phyloP scores from a whole-genome alignment of 106 monocot species.

The Alisma plantagoaquatica region DNA sequence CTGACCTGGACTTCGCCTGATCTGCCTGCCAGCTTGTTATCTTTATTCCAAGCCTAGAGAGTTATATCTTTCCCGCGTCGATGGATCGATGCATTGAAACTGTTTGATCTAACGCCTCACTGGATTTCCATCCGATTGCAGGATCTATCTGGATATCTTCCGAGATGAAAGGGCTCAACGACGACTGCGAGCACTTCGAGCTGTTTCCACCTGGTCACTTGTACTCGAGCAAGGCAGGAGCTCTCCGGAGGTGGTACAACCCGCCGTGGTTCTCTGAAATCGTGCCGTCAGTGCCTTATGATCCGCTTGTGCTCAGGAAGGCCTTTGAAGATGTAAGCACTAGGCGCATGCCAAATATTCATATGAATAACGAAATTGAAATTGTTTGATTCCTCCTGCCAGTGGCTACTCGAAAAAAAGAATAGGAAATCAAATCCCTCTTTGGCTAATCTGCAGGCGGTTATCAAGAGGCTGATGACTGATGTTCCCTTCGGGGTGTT shows the following conservation, averaged over 20 bases:
- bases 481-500: conserved; percentile 67
- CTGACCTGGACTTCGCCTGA: too few species aligned
- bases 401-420: too few species aligned
- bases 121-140: too few species aligned
- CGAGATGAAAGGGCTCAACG: conserved; percentile 68
- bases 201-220: conserved; percentile 54
- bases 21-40: too few species aligned
- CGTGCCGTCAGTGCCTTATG: conserved; percentile 40
- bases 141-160: conserved; percentile 79
- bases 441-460: conserved; percentile 43
- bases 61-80: too few species aligned
- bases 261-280: conserved; percentile 51
- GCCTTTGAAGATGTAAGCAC: conserved; percentile 84
- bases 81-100: too few species aligned
- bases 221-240: conserved; percentile 54
- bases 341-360: too few species aligned
- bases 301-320: conserved; percentile 41
- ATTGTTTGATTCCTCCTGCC: too few species aligned
- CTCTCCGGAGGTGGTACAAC: conserved; percentile 56
- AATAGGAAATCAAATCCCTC: too few species aligned
- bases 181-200: conserved; percentile 66
- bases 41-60: too few species aligned
- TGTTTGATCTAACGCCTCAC: too few species aligned
- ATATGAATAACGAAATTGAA: too few species aligned
- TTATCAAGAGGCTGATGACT: conserved; percentile 63